Percentiles rank a stretch among this genome's conserved stretches.
phyloP scores from a whole-genome alignment of 1,284 basidiomycete genomes.

The Fomitopsis betulina region DNA sequence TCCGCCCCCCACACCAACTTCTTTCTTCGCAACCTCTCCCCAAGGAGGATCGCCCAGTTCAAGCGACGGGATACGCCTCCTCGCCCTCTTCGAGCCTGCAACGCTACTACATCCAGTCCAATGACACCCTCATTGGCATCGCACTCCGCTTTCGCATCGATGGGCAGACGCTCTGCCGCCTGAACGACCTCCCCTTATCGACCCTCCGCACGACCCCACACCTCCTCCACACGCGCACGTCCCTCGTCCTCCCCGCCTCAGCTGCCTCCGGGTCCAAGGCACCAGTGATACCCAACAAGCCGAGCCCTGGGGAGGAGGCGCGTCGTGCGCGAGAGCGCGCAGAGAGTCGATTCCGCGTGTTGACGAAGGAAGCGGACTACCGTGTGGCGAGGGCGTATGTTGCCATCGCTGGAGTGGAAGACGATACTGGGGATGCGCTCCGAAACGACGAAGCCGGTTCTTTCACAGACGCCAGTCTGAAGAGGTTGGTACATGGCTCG shows the following conservation, averaged over 20 bases:
- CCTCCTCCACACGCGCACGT: constrained; percentile 64
- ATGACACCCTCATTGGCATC: constrained; percentile 66
- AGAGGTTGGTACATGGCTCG: constrained; percentile 10
- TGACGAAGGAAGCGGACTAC: constrained; percentile 68
- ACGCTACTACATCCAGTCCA: constrained; percentile 51
- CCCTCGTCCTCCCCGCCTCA: constrained; percentile 44
- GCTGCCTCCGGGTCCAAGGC: constrained; percentile 9
- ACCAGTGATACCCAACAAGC: not conserved
- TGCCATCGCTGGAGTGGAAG: constrained; percentile 41
- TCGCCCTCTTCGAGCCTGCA: not conserved
- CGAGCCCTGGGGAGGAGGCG: constrained; percentile 34
- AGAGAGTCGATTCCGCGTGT: constrained; percentile 52
- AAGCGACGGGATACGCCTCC: not conserved
- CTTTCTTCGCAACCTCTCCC: too few species aligned
- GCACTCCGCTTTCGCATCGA: constrained; percentile 56
- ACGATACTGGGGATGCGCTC: constrained; percentile 26
- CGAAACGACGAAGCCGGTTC: constrained; percentile 25
- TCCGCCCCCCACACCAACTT: not conserved
- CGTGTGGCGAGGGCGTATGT: constrained; percentile 63
- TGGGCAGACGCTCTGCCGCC: constrained; percentile 50
- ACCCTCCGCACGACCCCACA: constrained; percentile 69
- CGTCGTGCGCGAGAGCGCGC: constrained; percentile 49
- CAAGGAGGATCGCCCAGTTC: not conserved
- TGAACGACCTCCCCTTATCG: constrained; percentile 62
- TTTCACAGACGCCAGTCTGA: constrained; percentile 5